Percentiles rank a stretch among this genome's conserved stretches.
Conservation (phyloP, 2,329 filamentous ascomycete species). For the Fusarium decemcellulare region DNA sequence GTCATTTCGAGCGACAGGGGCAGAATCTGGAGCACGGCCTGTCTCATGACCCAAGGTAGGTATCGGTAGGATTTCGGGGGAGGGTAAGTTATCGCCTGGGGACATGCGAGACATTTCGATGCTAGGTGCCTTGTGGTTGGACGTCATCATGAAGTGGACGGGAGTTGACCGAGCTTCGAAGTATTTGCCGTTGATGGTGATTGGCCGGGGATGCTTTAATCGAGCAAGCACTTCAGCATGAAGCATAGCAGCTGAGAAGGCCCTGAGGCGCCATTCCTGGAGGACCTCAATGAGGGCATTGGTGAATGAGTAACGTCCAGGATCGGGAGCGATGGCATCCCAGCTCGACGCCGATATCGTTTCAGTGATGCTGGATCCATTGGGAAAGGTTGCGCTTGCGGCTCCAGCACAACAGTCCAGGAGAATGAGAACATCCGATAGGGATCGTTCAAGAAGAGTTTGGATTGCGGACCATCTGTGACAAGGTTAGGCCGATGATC, state of each 20-base stretch:
- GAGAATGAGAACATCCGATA: constrained; percentile 70
- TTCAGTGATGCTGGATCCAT: constrained; percentile 71
- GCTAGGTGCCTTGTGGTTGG: constrained; percentile 70
- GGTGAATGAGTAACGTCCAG: constrained; percentile 72
- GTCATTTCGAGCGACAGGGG: constrained; percentile 41
- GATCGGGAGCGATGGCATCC: constrained; percentile 73
- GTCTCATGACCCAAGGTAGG: constrained; percentile 37
- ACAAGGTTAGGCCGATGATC: constrained; percentile 12
- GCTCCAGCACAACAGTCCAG: constrained; percentile 73
- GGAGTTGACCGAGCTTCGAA: constrained; percentile 72
- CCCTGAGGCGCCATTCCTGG: constrained; percentile 68
- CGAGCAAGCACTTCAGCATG: constrained; percentile 73
- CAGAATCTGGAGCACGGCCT: constrained; percentile 46
- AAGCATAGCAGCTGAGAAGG: constrained; percentile 72
- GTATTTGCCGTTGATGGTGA: constrained; percentile 69
- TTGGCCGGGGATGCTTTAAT: constrained; percentile 70
- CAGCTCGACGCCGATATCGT: constrained; percentile 74
- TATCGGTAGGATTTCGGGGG: constrained; percentile 37
- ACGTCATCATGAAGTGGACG: constrained; percentile 75
- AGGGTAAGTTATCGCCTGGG: constrained; percentile 43
- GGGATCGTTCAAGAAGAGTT: constrained; percentile 69
- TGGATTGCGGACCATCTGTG: constrained; percentile 72
- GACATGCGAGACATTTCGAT: constrained; percentile 65
- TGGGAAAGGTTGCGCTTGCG: constrained; percentile 71
- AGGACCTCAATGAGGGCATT: constrained; percentile 72